Evolutionary conservation across 2,329 filamentous ascomycete species (phyloP), one percentile per base, ranked within the genome.

Genomic region (Ceratocystis colombiana): DNA sequence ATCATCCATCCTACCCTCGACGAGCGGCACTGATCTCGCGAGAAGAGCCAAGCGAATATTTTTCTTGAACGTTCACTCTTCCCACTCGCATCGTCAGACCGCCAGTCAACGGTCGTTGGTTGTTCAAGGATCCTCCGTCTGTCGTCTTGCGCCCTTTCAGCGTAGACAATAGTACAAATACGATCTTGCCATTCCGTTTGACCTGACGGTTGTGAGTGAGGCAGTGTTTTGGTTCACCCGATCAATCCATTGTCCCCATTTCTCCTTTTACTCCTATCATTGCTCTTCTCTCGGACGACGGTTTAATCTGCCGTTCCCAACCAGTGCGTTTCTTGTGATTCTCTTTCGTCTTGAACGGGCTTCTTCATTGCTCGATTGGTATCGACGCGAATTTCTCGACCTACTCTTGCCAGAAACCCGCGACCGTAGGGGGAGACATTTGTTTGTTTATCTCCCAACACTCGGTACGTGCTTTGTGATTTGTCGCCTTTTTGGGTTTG

Each of bases 381-480:
- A 57, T 57, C 53, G 53, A 53, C 48, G 7, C 22, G 5, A 46
- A 6, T 10, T 41, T 41, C 8, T 37, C 37, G 22, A 33, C 41
- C 61, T 46, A 62, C 20, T 45, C 22, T 65, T 50, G 20, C 55
- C 50, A 28, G 20, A 12, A 41, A 41, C 37, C 30, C 46, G 65
- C 48, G 65, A 66, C 74, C 77, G 77, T 79, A 80, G 90, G 90
- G 37, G 89, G 91, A 96, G 88, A 91, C 91, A 96, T 96, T 96
- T 78, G 87, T 76, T 96, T 96, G 91, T 96, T 90, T 80, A 89
- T 96, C 91, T 96, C 90, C 88, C 84, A 41, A 78, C 83, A 82
- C 76, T 83, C 79, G 82, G 84, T 87, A 85, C 77, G 81, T 64
- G 64, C 28, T 64, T 67, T 64, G 65, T 67, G 59, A 37, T 50